Base-by-base conservation (phyloP, 352 stramenopile genomes). In the Phytophthora boehmeriae region DNA sequence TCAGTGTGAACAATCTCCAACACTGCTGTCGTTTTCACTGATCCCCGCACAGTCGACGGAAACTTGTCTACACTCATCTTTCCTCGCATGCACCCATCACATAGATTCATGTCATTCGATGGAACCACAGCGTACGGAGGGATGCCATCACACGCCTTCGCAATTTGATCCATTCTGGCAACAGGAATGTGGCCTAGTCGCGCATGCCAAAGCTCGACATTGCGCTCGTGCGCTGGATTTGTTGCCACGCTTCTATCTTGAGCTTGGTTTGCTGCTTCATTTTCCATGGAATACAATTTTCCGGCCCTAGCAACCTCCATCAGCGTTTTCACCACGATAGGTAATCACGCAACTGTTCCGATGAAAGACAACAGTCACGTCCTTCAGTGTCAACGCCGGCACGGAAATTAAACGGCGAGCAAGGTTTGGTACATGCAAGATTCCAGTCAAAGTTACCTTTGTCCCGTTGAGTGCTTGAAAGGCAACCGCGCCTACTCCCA, bases 1-100 rank as follows among this genome's bases (percentile, higher is more conserved):
- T 74, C 57, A 35, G 36, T 65, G 54, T 71, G 54, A 5, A 66
- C 44, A 0, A 67, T 1, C 5, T 71, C 61, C 4, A 58, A 42
- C 1, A 48, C 23, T 19, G 2, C 8, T 19, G 22, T 23, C 1
- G 45, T 56, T 20, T 63, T 30, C 3, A 30, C 25, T 30, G 3
- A 6, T 30, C 25, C 6, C 6, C 25, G n/a, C n/a, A n/a, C n/a
- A n/a, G n/a, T n/a, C n/a, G n/a, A n/a, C n/a, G n/a, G n/a, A n/a
- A n/a, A n/a, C n/a, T n/a, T n/a, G n/a, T n/a, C n/a, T n/a, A n/a
- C n/a, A n/a, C n/a, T n/a, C n/a, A n/a, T n/a, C n/a, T n/a, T n/a
- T n/a, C n/a, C n/a, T n/a, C n/a, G n/a, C n/a, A n/a, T n/a, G n/a
- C n/a, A n/a, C n/a, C n/a, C n/a, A n/a, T n/a, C n/a, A n/a, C n/a